These are phyloP conservation scores for Dothideomycetes sp. DNA, from an alignment of 2,329 filamentous ascomycete genomes.

Conservation along the genomic window DNA sequence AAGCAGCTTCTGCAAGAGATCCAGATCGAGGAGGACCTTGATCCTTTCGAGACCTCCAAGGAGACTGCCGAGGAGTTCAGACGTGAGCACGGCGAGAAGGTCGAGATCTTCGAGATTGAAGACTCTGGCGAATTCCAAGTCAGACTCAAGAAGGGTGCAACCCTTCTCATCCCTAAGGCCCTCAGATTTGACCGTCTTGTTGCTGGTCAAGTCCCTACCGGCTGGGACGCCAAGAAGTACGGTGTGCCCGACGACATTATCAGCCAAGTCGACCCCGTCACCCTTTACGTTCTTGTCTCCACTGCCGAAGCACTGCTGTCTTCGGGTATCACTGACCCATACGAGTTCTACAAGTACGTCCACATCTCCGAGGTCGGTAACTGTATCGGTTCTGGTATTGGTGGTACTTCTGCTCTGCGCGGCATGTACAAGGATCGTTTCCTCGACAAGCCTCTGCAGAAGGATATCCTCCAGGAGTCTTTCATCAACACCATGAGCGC, in stretches of 20 bases:
- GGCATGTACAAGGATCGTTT: constrained; percentile 98
- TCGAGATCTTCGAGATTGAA: constrained; percentile 89
- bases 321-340: constrained; percentile 93
- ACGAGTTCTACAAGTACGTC: constrained; percentile 99
- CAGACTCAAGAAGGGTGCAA: constrained; percentile 89
- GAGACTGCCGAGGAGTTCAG: constrained; percentile 97
- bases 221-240: constrained; percentile 94
- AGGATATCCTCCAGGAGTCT: constrained; percentile 97
- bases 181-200: constrained; percentile 95
- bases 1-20: constrained; percentile 98
- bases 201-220: constrained; percentile 90
- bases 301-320: constrained; percentile 85
- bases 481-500: constrained; percentile 99
- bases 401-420: constrained; percentile 80
- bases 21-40: constrained; percentile 91
- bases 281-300: constrained; percentile 86
- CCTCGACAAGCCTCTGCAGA: constrained; percentile 94
- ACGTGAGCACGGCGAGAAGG: constrained; percentile 93
- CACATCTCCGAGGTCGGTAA: constrained; percentile 97
- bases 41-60: constrained; percentile 94
- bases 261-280: constrained; percentile 91
- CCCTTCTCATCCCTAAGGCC: constrained; percentile 91
- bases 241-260: constrained; percentile 97
- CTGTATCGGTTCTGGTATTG: constrained; percentile 96
- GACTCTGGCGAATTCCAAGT: constrained; percentile 92